Evolutionary conservation across 2,329 filamentous ascomycete genomes (phyloP).

Genomic region (Tympanopsis confertula): DNA sequence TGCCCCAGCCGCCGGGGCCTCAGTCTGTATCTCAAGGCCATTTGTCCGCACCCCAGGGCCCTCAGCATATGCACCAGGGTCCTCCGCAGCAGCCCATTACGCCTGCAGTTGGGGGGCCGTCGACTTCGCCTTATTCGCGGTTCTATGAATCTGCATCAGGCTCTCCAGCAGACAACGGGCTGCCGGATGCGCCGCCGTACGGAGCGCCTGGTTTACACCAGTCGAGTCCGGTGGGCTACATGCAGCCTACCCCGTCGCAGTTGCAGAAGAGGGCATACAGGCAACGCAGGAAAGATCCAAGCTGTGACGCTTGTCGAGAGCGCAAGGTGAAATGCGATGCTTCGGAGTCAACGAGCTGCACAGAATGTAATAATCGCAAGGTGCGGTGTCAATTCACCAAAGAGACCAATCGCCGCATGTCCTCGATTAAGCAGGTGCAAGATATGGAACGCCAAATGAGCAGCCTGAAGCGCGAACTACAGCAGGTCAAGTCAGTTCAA

Average conservation of each 20-base stretch:
- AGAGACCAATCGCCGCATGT: conserved; percentile 1
- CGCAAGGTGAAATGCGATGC: conserved; percentile 43
- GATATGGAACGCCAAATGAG: not conserved
- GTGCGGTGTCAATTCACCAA: conserved; percentile 1
- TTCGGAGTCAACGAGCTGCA: not conserved
- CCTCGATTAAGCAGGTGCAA: conserved; percentile 1
- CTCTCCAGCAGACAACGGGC: too few species aligned
- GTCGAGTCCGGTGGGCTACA: too few species aligned
- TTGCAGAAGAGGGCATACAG: conserved; percentile 88
- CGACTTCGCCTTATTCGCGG: too few species aligned
- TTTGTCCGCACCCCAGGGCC: not conserved
- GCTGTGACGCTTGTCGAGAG: conserved; percentile 59
- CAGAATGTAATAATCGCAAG: conserved; percentile 1
- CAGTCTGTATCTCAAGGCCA: not conserved
- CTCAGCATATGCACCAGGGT: not conserved
- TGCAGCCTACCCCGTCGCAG: conserved; percentile 38
- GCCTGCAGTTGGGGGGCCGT: too few species aligned
- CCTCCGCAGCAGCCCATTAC: not conserved
- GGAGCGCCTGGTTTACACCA: too few species aligned
- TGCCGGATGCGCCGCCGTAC: too few species aligned
- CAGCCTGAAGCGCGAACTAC: not conserved
- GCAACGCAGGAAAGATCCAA: conserved; percentile 89
- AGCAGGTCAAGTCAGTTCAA: not conserved
- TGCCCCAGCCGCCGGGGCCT: conserved; percentile 10
- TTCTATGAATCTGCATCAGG: too few species aligned